Evolutionary conservation across 345 rosid genomes (phyloP), one percentile per base, ranked within the genome.

Genomic region (Aquilaria sinensis): DNA sequence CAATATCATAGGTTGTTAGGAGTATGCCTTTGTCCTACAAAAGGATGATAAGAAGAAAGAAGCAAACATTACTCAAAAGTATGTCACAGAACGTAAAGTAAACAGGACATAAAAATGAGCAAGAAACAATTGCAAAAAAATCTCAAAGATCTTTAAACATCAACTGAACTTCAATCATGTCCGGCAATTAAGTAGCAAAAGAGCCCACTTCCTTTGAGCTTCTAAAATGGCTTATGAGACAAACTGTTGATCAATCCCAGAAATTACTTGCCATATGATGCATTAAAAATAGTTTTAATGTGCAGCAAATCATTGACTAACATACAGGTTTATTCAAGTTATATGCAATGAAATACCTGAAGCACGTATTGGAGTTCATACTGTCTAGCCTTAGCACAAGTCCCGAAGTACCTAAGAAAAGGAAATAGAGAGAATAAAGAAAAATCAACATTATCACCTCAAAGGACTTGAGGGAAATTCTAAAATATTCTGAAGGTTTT

Each of bases 1-100:
- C 99, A 29, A 90, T 88, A 71, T 90, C 99, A 75, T 94, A 94
- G 16, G 99, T 94, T 13, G 99, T 90, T 29, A 90, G 75, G 70
- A 94, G 96, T 78, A 94, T 61, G 15, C 97, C 99, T 76, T 83
- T 81, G 68, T 90, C 84, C 99, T 94, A 63, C 74, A 75, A 67
- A 67, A 69, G 47, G 60, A 30, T 51, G 71, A 16, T 31, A 57
- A 70, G 34, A 31, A 53, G 53, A 57, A 45, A 29, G 32, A 48
- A 57, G 51, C n/a, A n/a, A 62, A 50, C n/a, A 16, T 69, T 51
- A 64, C 43, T 2, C 23, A 23, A 23, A 37, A 37, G 16, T 8
- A 13, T 56, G 37, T 58, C 46, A 16, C 53, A 54, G 51, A 49
- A 54, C 10, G 13, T 43, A 58, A 57, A 63, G 33, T 63, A 12